These are phyloP conservation scores for Podospora didyma DNA, from an alignment of 495 filamentous ascomycete species.

Conservation along the genomic window DNA sequence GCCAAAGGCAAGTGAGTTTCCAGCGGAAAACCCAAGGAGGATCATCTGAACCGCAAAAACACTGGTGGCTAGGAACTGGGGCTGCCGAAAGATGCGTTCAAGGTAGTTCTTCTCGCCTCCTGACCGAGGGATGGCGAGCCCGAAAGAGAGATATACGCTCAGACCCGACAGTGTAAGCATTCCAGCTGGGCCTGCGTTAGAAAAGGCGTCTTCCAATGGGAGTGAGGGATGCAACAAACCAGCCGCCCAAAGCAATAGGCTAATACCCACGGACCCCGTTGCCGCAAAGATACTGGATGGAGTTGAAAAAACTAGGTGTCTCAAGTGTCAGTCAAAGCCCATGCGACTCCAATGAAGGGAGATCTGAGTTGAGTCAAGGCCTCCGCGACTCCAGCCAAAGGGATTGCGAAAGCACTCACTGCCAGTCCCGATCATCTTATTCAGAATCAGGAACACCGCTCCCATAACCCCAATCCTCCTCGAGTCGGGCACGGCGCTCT, in stretches of 20 bases:
- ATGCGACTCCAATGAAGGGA: conserved; percentile 61
- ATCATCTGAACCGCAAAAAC: conserved; percentile 58
- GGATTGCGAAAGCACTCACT: conserved; percentile 37
- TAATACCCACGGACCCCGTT: conserved; percentile 39
- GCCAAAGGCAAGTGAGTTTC: conserved; percentile 65
- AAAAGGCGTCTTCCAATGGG: no score
- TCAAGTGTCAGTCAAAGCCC: background rate
- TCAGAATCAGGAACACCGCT: conserved; percentile 51
- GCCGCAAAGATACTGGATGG: conserved; percentile 41
- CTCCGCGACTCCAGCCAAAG: conserved; percentile 60
- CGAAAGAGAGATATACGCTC: conserved; percentile 37
- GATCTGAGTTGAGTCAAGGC: no score
- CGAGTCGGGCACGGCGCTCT: conserved; percentile 34
- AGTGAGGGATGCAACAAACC: conserved; percentile 13
- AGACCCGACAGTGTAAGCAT: conserved; percentile 18
- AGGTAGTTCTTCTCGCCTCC: conserved; percentile 61
- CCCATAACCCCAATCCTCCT: conserved; percentile 49
- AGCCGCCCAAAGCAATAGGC: conserved; percentile 36
- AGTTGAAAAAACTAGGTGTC: conserved; percentile 31
- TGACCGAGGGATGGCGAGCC: conserved; percentile 49
- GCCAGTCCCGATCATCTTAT: conserved; percentile 58
- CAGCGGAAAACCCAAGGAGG: conserved; percentile 47
- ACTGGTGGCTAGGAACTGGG: conserved; percentile 57
- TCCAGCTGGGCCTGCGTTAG: conserved; percentile 11
- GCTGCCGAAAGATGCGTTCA: conserved; percentile 57